Base-by-base conservation (phyloP, 768 basidiomycete genomes). In the Psilocybe cyanescens region DNA sequence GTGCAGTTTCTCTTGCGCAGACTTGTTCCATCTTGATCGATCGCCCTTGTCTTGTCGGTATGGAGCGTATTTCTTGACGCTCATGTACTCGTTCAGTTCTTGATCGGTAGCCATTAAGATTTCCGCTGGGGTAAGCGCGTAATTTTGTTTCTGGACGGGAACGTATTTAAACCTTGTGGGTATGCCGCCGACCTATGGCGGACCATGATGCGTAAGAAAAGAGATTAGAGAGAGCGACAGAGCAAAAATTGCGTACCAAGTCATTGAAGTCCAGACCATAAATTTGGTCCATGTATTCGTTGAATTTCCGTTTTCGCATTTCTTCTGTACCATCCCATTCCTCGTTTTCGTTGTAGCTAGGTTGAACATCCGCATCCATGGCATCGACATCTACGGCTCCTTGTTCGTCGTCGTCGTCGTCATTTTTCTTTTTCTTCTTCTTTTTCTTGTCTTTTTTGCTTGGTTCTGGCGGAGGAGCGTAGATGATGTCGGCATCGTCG, bases 241-340 rank as follows among this genome's bases (percentile, higher is more conserved):
- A 44, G 41, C 14, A 44, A 44, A 44, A 44, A 44, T 44, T 41
- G 80, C 89, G 68, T 62, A 95, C 96, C 80, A 98, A 85, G 68
- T 97, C 96, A 73, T 98, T 98, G 78, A 98, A 97, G 62, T 98
- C 97, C 16, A 99, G 81, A 37, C 82, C 88, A 71, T 95, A 90
- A 45, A 99, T 80, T 72, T 95, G 92, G 62, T 95, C 91, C 91
- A 98, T 91, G 68, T 96, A 94, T 69, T 93, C 82, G 57, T 96
- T 87, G 60, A 95, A 73, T 68, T 90, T 90, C 54, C 82, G 79
- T 74, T 95, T 94, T 56, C 92, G 84, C 86, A 92, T 93, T 69
- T 92, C 92, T 70, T 96, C 92, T n/a, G 92, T 94, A 1, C 91
- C 92, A 67, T 88, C 88, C 89, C 91, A 92, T 63, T 92, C 91